Base-by-base conservation (phyloP, 1,284 basidiomycete species). In the Peniophora sp. region DNA sequence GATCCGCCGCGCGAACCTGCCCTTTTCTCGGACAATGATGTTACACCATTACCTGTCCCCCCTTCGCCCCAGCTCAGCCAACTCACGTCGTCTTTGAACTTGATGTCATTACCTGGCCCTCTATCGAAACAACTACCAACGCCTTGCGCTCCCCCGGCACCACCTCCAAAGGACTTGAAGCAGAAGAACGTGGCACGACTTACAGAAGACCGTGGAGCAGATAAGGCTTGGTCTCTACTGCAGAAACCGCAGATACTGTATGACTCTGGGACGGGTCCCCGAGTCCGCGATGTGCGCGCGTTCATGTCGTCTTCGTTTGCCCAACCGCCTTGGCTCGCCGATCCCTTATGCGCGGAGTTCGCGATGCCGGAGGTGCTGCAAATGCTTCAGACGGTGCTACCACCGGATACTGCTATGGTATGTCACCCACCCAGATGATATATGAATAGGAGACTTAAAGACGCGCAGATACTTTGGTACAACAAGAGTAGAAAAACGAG, bases 261-360 rank as follows among this genome's bases (percentile, higher is more conserved):
- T 54, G 81, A 89, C 61, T 83, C 84, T 1, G 87, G 87, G 23
- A 85, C 81, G 54, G 87, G 87, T 0, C 84, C 85, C 9, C 83
- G 85, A 48, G 83, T 90, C 3, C 73, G 78, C 11, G 73, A 86
- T 60, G 68, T 74, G 6, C 68, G 65, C 23, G 71, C 74, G 6
- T 90, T 89, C 64, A 64, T 90, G 23, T 57, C 68, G 2, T 81
- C 78, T 11, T 79, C 71, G 54, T 85, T 88, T 60, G 78, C 85
- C 6, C 75, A 83, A 24, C 77, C 78, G 12, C 76, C 81, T 0
- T 75, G 82, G 1, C 55, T 75, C 23, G 74, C 82, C 47, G 80
- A 82, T 64, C 68, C 76, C 42, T 60, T 86, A 39, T 86, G 84
- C 58, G 81, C 80, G 10, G 83, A 86, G 57, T 88, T 88, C 60